Conservation (phyloP, 2,329 filamentous ascomycete species). For the Botryotinia convoluta region DNA sequence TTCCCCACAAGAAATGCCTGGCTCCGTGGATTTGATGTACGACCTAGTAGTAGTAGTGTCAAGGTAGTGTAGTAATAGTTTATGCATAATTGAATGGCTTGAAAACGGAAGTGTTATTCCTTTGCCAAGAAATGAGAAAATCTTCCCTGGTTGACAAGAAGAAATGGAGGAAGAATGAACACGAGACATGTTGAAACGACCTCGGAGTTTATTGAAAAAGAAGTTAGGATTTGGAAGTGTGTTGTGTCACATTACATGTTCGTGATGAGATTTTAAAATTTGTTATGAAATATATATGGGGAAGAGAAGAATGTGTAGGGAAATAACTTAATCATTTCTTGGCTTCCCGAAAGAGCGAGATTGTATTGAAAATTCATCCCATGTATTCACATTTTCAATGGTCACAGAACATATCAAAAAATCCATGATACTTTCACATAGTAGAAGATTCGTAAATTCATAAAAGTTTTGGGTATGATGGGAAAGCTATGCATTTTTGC, state of each 20-base stretch:
- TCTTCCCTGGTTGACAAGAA: background rate
- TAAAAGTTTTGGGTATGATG: slow-evolving; percentile 21
- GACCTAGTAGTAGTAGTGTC: background rate
- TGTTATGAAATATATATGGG: background rate
- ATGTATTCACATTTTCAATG: slow-evolving; percentile 10
- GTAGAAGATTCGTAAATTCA: slow-evolving; percentile 25
- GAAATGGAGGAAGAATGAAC: slow-evolving; percentile 1
- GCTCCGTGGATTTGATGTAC: background rate
- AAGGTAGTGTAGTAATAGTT: background rate
- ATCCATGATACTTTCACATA: slow-evolving; percentile 11
- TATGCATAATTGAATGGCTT: slow-evolving; percentile 17
- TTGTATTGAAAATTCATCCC: background rate
- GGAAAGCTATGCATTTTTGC: slow-evolving; percentile 30
- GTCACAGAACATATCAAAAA: background rate
- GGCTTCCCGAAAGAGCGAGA: background rate
- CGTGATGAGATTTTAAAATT: background rate
- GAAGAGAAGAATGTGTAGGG: background rate
- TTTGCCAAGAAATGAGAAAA: slow-evolving; percentile 5
- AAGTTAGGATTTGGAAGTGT: background rate
- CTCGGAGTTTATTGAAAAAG: background rate
- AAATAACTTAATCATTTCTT: background rate
- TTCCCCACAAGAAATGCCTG: slow-evolving; percentile 18
- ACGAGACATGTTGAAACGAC: slow-evolving; percentile 14
- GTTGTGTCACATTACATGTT: background rate
- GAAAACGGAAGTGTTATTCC: background rate